These are phyloP conservation scores for Skeletonema grethae DNA, from an alignment of 108 stramenopile genomes.

Conservation along the genomic window DNA sequence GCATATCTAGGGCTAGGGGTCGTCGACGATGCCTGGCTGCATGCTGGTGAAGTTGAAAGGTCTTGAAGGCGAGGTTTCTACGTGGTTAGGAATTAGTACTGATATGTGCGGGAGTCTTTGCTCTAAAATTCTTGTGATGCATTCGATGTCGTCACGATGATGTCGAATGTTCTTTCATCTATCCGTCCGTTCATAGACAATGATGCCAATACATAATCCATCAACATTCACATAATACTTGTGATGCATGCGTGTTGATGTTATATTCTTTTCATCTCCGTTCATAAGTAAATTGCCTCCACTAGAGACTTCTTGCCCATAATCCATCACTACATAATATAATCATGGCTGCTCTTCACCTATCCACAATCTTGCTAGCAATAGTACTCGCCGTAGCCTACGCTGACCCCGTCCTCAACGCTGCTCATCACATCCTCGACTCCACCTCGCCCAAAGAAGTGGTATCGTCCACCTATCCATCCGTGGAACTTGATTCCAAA, in stretches of 20 bases:
- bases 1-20: too few relatives aligned
- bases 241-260: too few relatives aligned
- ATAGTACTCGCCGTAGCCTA: neutral
- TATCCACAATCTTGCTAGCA: neutral
- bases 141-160: neutral
- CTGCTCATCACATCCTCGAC: neutral
- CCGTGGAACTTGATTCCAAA: slow-evolving; percentile 8
- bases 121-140: neutral
- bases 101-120: neutral
- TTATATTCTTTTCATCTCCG: too few relatives aligned
- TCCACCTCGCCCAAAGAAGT: slow-evolving; percentile 11
- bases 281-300: too few relatives aligned
- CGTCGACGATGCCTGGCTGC: too few relatives aligned
- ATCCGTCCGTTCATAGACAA: neutral
- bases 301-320: too few relatives aligned
- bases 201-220: too few relatives aligned
- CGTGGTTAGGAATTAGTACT: neutral
- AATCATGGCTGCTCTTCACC: neutral
- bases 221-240: too few relatives aligned
- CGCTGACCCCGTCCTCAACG: neutral
- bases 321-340: neutral
- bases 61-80: neutral
- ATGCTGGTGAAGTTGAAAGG: too few relatives aligned
- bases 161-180: neutral
- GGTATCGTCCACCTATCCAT: slow-evolving; percentile 17